Conservation (phyloP, 2,329 filamentous ascomycete species). For the Phialophora expanda region DNA sequence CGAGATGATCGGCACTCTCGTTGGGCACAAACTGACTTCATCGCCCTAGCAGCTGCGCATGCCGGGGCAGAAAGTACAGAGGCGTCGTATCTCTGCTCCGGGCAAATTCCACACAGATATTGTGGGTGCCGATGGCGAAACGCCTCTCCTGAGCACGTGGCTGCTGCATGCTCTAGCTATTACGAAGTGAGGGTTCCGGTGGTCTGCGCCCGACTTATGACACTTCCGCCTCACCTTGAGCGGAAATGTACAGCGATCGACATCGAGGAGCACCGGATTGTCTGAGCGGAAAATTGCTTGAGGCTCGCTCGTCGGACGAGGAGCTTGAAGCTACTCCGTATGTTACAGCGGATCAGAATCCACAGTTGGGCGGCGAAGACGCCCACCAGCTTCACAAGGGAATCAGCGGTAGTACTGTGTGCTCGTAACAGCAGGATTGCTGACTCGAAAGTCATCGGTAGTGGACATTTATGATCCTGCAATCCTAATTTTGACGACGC, state of each 20-base stretch:
- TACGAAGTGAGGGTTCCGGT: not conserved
- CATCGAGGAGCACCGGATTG: not conserved
- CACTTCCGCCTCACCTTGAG: constrained; percentile 9
- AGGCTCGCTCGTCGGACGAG: not conserved
- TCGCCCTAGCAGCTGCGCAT: constrained; percentile 10
- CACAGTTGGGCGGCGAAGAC: constrained; percentile 31
- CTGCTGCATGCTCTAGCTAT: not conserved
- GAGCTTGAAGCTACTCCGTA: constrained; percentile 17
- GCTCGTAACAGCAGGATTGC: not conserved
- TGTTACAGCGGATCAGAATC: constrained; percentile 24
- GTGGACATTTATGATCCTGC: not conserved
- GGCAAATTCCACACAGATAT: not conserved
- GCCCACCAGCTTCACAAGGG: not conserved
- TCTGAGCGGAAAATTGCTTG: constrained; percentile 6
- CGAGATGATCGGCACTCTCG: constrained; percentile 28
- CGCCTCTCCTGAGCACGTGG: constrained; percentile 6
- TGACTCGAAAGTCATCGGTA: not conserved
- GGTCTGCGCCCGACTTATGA: not conserved
- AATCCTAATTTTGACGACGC: not conserved
- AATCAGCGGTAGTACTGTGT: not conserved
- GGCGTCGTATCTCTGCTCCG: not conserved
- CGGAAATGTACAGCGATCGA: constrained; percentile 1
- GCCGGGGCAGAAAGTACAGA: constrained; percentile 12
- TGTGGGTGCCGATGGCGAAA: not conserved
- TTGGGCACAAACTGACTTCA: constrained; percentile 33